Base-by-base conservation (phyloP, 2,329 filamentous ascomycete genomes). In the Alternaria brassicae region DNA sequence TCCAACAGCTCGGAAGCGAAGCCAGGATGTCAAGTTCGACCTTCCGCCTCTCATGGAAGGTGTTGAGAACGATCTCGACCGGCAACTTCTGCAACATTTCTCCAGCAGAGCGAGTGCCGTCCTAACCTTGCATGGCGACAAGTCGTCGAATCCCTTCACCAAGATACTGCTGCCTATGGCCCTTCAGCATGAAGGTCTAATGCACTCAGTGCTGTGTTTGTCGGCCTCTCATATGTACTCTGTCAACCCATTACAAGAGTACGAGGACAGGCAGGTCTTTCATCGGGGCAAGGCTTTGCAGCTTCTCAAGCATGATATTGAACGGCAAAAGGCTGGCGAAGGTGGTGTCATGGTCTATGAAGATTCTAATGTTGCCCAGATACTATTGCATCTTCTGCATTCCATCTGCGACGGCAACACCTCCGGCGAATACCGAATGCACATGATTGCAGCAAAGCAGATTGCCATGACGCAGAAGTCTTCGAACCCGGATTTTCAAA, bases 181-280 rank as follows among this genome's bases (percentile, higher is more conserved):
- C 3, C 88, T 91, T 40, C 84, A 89, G 60, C 89, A 96, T 73
- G 85, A 88, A 62, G 92, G 92, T 12, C 82, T 97, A 52, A 96
- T 97, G 92, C 93, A 97, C 75, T 95, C 92, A 10, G 87, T 97
- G 49, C 84, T 97, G 53, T 92, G 91, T 42, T 83, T 97, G 8
- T 91, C 92, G 36, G 91, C 91, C 67, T 92, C 89, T 60, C 92
- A 96, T 69, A 77, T 88, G 52, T 82, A 83, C n/a, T 82, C 81
- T 8, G 75, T 83, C 13, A 81, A 81, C 58, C 81, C 82, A 1
- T 81, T 82, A 53, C 79, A 81, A 37, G 80, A 81, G 30, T 81
- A 85, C 65, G 81, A 82, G 56, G 81, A 85, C 56, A 81, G 86
- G 41, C 85, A 86, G 64, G 68, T 66, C 15, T 74, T 69, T 56